Base-by-base conservation (phyloP, 129 eudicot genomes). In the Solidago caesia region DNA sequence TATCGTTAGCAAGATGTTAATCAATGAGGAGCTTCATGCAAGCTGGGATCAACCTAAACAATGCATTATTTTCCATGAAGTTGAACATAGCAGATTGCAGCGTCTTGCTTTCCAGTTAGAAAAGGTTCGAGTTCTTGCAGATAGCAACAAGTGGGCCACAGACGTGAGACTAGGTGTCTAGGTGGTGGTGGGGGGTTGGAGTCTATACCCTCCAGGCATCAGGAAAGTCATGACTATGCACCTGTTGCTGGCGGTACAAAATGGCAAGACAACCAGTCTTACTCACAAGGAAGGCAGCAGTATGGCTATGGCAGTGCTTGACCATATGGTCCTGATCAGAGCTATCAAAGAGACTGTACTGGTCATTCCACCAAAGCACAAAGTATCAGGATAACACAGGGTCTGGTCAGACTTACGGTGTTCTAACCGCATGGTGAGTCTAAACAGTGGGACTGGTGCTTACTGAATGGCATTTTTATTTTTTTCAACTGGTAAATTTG, bases 41-140 rank as follows among this genome's bases (percentile, higher is more conserved):
- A 86, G 88, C 76, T 90, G 87, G 98, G 96, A 90, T 78, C 96
- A 94, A 63, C 98, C 91, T 0, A 84, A 96, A 11, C 77, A 67
- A 10, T 86, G 96, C 88, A 86, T 90, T 5, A 80, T 94, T 11
- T 94, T 90, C 87, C 96, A 88, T 59, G 97, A 94, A 55, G 93
- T 91, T 11, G 96, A 82, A 74, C 96, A 88, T 72, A 59, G 89
- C 3, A 80, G 97, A 64, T 62, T 94, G 56, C 98, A 92, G 60
- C 86, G 86, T 64, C 82, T 92, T 73, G 96, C 97, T 0, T 92
- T 92, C 82, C 92, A 89, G 73, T 27, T 92, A 75, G 97, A 92
- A 66, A 92, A 89, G 82, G 89, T 91, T 1, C 66, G 91, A 0
- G 80, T 91, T 70, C 87, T 92, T 58, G 96, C 91, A 1, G 97